Base-by-base conservation (phyloP, 306 rosid genomes). In the Medicago ruthenica region DNA sequence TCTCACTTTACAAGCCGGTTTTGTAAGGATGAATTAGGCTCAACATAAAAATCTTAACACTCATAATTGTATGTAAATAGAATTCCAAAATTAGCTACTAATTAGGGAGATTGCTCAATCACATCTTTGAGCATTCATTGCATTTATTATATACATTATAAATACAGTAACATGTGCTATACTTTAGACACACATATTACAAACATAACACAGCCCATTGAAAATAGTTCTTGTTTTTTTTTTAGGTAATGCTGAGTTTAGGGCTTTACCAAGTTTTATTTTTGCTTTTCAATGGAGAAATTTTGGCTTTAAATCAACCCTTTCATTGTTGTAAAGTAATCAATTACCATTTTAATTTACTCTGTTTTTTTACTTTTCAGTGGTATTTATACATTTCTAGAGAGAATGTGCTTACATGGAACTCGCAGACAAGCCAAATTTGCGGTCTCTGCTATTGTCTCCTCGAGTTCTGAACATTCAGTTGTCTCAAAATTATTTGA, bases 351-450 rank as follows among this genome's bases (percentile, higher is more conserved):
- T 66, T 77, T 72, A 65, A 70, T 48, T 67, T 71, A 45, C 55
- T 71, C 70, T 73, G 9, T 39, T 40, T 61, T 70, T 47, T 83
- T 44, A 21, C 74, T 71, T 74, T 78, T 63, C 81, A 95, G 98
- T 76, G 91, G 84, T 83, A 85, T 92, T 65, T 83, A 86, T 81
- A 97, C 95, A 16, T 83, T 85, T 79, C 78, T 95, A 72, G 69
- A 84, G 81, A 82, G 76, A 73, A 44, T 89, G 45, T 95, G 97
- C 80, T 74, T 89, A 70, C 88, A 79, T 69, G 98, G 98, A 71
- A 89, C 89, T 78, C 97, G 93, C 15, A 50, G 67, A 65, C 92
- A 92, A 85, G 87, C 98, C 81, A 95, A 95, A 81, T 76, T 73
- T 61, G 93, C 91, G 7, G 89, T 88, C 73, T 87, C 91, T 45